These are phyloP conservation scores for Metschnikowia hibisci DNA, from an alignment of 805 yeast genomes.

Conservation along the genomic window DNA sequence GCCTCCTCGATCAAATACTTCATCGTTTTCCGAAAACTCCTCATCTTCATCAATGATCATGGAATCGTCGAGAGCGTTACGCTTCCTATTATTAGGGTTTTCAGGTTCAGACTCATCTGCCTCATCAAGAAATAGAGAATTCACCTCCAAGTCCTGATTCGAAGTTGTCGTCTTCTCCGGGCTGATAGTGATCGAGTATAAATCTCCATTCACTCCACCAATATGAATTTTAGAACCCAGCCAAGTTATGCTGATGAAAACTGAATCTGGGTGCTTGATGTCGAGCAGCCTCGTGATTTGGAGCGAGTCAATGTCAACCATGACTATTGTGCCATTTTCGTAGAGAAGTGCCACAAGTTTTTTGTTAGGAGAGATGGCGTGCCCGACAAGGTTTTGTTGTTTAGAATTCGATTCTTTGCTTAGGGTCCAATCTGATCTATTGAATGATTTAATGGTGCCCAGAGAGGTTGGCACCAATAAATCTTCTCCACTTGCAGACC, in stretches of 20 bases:
- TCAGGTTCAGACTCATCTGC: conserved; percentile 16
- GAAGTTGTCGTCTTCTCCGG: conserved; percentile 4
- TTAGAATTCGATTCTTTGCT: conserved; percentile 1
- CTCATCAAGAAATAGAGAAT: conserved; percentile 17
- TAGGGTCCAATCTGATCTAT: conserved; percentile 36
- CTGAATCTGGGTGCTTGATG: conserved; percentile 25
- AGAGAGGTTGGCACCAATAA: conserved; percentile 62
- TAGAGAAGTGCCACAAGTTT: conserved; percentile 56
- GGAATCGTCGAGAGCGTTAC: conserved; percentile 31
- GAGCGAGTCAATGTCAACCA: conserved; percentile 51
- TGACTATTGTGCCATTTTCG: conserved; percentile 43
- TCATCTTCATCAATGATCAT: conserved; percentile 25
- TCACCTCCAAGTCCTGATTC: conserved; percentile 9
- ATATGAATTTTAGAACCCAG: conserved; percentile 28
- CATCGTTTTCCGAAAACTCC: conserved; percentile 6
- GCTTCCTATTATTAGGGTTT: conserved; percentile 24
- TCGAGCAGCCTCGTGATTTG: conserved; percentile 23
- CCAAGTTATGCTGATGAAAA: conserved; percentile 30
- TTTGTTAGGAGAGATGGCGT: conserved; percentile 62
- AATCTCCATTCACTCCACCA: conserved; percentile 44
- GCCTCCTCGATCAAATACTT: conserved; percentile 5
- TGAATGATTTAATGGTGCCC: conserved; percentile 44
- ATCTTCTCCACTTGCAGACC: conserved; percentile 70
- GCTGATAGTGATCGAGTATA: conserved; percentile 17
- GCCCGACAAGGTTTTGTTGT: conserved; percentile 31